Base-by-base conservation (phyloP, 495 filamentous ascomycete genomes). In the Corynascus novoguineensis region DNA sequence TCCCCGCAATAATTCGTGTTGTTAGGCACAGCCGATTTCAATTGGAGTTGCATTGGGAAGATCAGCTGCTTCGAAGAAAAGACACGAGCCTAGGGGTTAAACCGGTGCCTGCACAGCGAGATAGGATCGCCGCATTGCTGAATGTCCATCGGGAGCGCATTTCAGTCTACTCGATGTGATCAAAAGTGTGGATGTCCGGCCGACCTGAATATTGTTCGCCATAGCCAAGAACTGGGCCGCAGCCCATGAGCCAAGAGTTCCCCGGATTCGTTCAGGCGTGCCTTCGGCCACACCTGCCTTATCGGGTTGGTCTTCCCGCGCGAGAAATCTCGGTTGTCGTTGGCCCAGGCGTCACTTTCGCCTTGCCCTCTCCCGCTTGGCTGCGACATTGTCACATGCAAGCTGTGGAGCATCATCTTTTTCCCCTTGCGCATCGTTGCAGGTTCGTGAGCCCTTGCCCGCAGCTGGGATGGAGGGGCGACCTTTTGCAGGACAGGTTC, bases 191-290 rank as follows among this genome's bases (percentile, higher is more conserved):
- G n/a, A n/a, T n/a, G n/a, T n/a, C n/a, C n/a, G n/a, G n/a, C n/a
- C n/a, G n/a, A n/a, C n/a, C n/a, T n/a, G n/a, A n/a, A n/a, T n/a
- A n/a, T n/a, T n/a, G n/a, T n/a, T n/a, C n/a, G n/a, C n/a, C n/a
- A n/a, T n/a, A n/a, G n/a, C n/a, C n/a, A n/a, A n/a, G n/a, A n/a
- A n/a, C n/a, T n/a, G n/a, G n/a, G n/a, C n/a, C n/a, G n/a, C n/a
- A n/a, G n/a, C n/a, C n/a, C n/a, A n/a, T 5, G 6, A 0, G 52
- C 15, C 42, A 31, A 48, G 41, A 37, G 29, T 59, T 53, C 58
- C 61, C 61, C 61, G 51, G 61, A 64, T 58, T 55, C 58, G 47
- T 54, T 29, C 22, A n/a, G n/a, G n/a, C n/a, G n/a, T n/a, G n/a
- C n/a, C n/a, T n/a, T 34, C 61, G 57, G 61, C 19, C 53, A 17